Evolutionary conservation across 192 early-diverging fungal genomes (phyloP).

Genomic region (Coemansia sp.): DNA sequence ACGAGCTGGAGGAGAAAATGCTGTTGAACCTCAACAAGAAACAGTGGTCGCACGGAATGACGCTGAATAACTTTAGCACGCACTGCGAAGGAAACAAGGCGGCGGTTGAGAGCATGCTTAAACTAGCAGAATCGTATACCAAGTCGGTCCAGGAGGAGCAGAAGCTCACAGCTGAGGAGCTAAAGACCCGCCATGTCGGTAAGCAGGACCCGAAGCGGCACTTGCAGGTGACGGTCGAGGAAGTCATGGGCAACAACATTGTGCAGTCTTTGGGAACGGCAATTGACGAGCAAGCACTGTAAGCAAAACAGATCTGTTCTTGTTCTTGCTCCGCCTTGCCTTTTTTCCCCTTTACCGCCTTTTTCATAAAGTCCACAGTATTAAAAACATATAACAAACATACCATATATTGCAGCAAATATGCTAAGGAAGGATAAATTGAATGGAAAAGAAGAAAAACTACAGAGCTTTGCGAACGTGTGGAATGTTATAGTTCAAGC

Average conservation of each 20-base stretch:
- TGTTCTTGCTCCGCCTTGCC: too few species aligned
- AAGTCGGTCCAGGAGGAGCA: slow-evolving; percentile 98
- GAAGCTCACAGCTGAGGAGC: slow-evolving; percentile 88
- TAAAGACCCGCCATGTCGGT: slow-evolving; percentile 98
- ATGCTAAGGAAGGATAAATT: slow-evolving; percentile 3
- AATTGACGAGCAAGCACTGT: slow-evolving; percentile 77
- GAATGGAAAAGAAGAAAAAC: slow-evolving; percentile 1
- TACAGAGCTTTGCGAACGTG: too few species aligned
- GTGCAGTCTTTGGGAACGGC: slow-evolving; percentile 92
- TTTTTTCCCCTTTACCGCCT: neutral
- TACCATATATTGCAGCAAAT: slow-evolving; percentile 9
- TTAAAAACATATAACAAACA: neutral
- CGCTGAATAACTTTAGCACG: slow-evolving; percentile 75
- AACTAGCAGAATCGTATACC: slow-evolving; percentile 90
- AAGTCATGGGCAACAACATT: slow-evolving; percentile 94
- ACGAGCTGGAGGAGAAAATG: slow-evolving; percentile 99
- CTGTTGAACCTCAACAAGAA: slow-evolving; percentile 98
- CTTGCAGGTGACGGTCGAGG: slow-evolving; percentile 89
- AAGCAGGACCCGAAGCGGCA: slow-evolving; percentile 99
- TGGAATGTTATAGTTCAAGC: slow-evolving; percentile 3
- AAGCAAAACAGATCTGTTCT: neutral
- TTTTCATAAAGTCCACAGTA: too few species aligned
- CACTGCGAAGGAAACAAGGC: slow-evolving; percentile 83
- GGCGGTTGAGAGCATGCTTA: slow-evolving; percentile 87
- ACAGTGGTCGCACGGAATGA: slow-evolving; percentile 97